Evolutionary conservation across 305 asterid genomes (phyloP), one percentile per base, ranked within the genome.

Genomic region (Fraxinus sp.): DNA sequence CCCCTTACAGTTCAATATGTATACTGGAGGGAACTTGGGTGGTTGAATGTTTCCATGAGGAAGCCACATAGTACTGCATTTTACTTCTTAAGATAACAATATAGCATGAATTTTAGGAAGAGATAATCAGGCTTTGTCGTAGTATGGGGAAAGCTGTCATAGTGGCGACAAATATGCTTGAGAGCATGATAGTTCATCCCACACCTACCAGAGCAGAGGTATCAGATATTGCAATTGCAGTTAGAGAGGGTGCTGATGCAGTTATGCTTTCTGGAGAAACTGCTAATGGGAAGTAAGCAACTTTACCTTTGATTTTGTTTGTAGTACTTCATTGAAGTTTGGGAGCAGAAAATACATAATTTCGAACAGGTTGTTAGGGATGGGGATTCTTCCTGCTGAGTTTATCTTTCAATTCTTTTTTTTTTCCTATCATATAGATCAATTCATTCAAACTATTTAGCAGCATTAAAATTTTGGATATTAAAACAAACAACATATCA

Each of bases 181-280:
- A 95, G 86, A 95, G 99, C 91, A 95, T 95, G 99, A 95, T 94
- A 86, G 93, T 92, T 36, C 99, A 95, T 86, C 99, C 99, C 30
- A 94, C 97, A 66, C 99, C 99, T 68, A 95, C 99, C 14, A 90
- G 99, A 80, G 99, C 99, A 81, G 99, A 95, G 88, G 99, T 95
- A 49, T 94, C 99, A 10, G 99, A 95, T 84, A 95, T 95, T 80
- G 93, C 99, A 4, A 95, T 95, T 64, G 99, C 98, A 75, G 99
- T 95, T 77, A 89, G 88, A 89, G 99, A 95, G 81, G 97, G 99
- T 68, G 93, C 99, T 36, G 99, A 95, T 87, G 98, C 98, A 20
- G 94, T 95, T 86, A 95, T 95, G 99, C 99, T 94, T 88, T 95
- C 99, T 37, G 99, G 99, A 86, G 99, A 95, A 94, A 95, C 99